Evolutionary conservation across 352 stramenopile genomes (phyloP), one percentile per base, ranked within the genome.

Genomic region (Phytopythium kandeliae): DNA sequence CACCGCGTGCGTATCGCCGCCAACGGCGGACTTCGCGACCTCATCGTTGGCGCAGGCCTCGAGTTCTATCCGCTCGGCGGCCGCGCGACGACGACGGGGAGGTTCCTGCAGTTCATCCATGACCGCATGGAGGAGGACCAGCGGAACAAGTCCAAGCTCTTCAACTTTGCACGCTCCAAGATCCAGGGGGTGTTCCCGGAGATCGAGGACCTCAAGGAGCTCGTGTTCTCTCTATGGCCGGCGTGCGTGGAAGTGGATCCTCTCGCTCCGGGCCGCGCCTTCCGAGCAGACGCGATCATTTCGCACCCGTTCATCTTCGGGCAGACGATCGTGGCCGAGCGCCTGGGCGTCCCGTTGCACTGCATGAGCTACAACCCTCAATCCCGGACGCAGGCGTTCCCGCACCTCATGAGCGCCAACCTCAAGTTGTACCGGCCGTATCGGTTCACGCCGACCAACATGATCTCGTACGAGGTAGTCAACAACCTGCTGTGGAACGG

Each of bases 1-100:
- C 93, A 98, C 63, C 75, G 82, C 26, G 90, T 98, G 1, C 77
- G 93, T 4, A 82, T 98, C 33, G 92, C 89, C 1, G 93, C 88
- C 10, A 89, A 94, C 49, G 72, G 74, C 24, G 70, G 67, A 7
- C 88, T 92, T 64, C 71, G 89, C 0, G 49, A 82, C 13, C 76
- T 72, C 2, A 80, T 97, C 30, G 57, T 75, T 11, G 63, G 51
- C 22, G 57, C 62, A 42, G 78, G 78, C 10, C 55, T 92, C 7
- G 76, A 89, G 36, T 92, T 89, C 46, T 89, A 77, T 48, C 72
- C 81, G n/a, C 71, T 92, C 21, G 71, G 66, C 30, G 81, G 81
- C 13, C 68, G 59, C 31, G 57, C 68, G 0, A 69, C 62, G 17
- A 87, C 67, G 2, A 69, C 72, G 17, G 56, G 55, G 11, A 75